Conservation (phyloP, 169 alveolate species). For the Plasmodium sp. region DNA sequence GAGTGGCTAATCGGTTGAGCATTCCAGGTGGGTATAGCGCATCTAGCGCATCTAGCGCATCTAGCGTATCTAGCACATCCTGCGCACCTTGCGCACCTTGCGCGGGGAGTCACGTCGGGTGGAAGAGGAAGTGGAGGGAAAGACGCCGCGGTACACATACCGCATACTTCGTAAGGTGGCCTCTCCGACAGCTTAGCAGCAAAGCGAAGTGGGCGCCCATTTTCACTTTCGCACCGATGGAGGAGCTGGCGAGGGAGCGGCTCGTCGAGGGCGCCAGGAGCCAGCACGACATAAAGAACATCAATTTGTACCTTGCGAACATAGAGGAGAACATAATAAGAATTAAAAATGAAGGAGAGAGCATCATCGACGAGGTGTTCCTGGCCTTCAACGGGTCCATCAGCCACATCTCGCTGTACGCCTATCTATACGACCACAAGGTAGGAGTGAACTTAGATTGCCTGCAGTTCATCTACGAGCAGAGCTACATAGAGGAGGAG, state of each 20-base stretch:
- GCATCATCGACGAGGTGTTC: conserved; percentile 45
- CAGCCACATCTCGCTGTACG: conserved; percentile 36
- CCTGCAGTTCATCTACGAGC: conserved; percentile 32
- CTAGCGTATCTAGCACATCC: too few species aligned
- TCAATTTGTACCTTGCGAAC: conserved; percentile 23
- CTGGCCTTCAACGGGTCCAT: conserved; percentile 63
- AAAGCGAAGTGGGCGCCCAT: not conserved
- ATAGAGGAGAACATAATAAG: conserved; percentile 63
- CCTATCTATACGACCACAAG: conserved; percentile 55
- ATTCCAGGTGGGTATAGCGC: too few species aligned
- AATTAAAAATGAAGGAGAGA: conserved; percentile 59
- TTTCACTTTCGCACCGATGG: not conserved
- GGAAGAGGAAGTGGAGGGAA: not conserved
- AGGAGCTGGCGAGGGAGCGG: not conserved
- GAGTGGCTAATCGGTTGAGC: not conserved
- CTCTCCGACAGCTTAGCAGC: not conserved
- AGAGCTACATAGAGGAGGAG: conserved; percentile 57
- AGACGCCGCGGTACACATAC: not conserved
- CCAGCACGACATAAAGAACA: conserved; percentile 42
- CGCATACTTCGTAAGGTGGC: not conserved
- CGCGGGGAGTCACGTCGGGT: not conserved
- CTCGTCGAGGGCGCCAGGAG: not conserved
- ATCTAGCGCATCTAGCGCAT: too few species aligned
- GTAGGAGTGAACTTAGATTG: conserved; percentile 28
- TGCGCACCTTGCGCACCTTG: not conserved